These are phyloP conservation scores for Oryza brachyantha DNA, from an alignment of 176 grass and related monocot species.

Conservation along the genomic window DNA sequence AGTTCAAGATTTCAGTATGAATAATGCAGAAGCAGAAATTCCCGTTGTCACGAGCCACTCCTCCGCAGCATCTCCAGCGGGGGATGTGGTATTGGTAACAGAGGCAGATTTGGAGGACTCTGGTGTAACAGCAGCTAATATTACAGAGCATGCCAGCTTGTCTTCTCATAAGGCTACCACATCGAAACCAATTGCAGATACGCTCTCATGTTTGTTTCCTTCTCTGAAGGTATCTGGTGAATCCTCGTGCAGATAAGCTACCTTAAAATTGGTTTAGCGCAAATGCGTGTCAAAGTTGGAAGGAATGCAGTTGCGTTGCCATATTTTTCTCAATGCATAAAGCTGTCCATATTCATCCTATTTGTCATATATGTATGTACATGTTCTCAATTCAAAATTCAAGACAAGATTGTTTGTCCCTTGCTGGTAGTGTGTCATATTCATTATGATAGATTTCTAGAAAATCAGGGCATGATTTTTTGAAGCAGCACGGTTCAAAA, in stretches of 20 bases:
- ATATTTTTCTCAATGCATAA: not conserved
- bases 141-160: conserved; percentile 32
- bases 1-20: conserved; percentile 72
- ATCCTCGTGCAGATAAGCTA: not conserved
- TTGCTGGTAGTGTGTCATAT: not conserved
- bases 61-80: conserved; percentile 20
- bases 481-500: not conserved
- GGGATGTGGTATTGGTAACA: conserved; percentile 38
- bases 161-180: conserved; percentile 28
- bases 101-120: conserved; percentile 61
- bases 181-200: conserved; percentile 34
- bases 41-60: not conserved
- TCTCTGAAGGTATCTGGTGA: conserved; percentile 38
- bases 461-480: not conserved
- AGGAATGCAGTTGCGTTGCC: not conserved
- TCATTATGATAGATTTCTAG: not conserved
- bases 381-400: not conserved
- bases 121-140: not conserved
- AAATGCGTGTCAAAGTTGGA: not conserved
- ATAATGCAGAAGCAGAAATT: conserved; percentile 21
- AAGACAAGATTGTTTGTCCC: not conserved
- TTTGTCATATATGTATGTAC: not conserved
- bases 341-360: not conserved
- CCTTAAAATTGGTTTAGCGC: not conserved
- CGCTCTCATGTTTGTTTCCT: conserved; percentile 50